phyloP scores from a whole-genome alignment of 495 filamentous ascomycete species.

The Apodospora peruviana region DNA sequence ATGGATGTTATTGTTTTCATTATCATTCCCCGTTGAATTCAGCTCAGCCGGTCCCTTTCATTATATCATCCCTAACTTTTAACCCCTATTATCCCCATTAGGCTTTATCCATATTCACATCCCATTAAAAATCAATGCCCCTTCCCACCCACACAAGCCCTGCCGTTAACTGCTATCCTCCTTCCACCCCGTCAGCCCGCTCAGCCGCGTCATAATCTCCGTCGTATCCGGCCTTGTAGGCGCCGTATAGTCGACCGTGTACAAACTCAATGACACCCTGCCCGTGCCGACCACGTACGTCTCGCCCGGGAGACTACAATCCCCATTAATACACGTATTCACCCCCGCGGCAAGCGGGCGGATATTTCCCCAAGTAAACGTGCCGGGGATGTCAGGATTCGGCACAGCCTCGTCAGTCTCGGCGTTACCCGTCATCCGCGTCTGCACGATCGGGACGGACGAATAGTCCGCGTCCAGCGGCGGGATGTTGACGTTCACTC shows the following conservation, averaged over 20 bases:
- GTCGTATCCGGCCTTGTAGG: too few relatives aligned
- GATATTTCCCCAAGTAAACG: constrained; percentile 4
- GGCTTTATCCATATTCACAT: too few relatives aligned
- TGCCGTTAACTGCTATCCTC: too few relatives aligned
- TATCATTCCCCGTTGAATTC: too few relatives aligned
- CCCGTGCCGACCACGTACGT: background rate
- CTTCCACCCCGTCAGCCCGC: too few relatives aligned
- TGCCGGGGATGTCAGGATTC: background rate
- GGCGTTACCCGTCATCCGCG: constrained; percentile 1
- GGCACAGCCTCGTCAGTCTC: constrained; percentile 1
- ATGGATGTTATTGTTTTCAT: too few relatives aligned
- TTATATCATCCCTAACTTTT: too few relatives aligned
- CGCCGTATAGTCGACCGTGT: constrained; percentile 2
- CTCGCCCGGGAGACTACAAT: constrained; percentile 3
- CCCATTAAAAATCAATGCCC: too few relatives aligned
- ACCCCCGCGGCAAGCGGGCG: background rate
- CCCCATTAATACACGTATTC: constrained; percentile 1
- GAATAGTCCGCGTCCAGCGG: background rate
- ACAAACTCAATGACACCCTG: background rate
- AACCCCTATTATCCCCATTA: too few relatives aligned
- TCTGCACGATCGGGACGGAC: background rate
- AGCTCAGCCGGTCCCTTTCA: too few relatives aligned
- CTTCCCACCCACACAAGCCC: too few relatives aligned
- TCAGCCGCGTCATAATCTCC: too few relatives aligned
- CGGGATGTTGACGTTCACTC: constrained; percentile 6